Conservation (phyloP, 2,329 filamentous ascomycete genomes). For the Venturia carpophila region DNA sequence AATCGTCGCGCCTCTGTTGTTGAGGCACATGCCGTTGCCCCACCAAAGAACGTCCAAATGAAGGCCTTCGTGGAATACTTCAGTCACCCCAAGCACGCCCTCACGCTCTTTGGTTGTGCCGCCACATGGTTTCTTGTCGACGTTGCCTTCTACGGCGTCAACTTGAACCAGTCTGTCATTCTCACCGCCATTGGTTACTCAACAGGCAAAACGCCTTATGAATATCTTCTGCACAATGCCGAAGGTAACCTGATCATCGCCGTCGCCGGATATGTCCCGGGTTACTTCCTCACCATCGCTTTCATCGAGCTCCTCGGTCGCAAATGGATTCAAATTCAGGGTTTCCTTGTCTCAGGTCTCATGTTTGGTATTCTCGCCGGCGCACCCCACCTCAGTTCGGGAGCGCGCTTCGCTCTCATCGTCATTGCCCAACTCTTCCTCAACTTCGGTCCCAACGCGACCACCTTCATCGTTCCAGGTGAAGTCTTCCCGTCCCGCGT, state of each 20-base stretch:
- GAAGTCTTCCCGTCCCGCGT: constrained; percentile 34
- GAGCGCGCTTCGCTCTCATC: constrained; percentile 26
- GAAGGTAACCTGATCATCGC: constrained; percentile 32
- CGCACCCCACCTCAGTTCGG: constrained; percentile 25
- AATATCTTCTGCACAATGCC: constrained; percentile 30
- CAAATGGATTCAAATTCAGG: constrained; percentile 23
- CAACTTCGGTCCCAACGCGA: constrained; percentile 29
- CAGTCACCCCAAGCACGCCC: constrained; percentile 23
- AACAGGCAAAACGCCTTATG: constrained; percentile 27
- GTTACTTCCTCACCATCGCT: constrained; percentile 26
- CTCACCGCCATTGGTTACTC: constrained; percentile 29
- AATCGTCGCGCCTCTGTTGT: constrained; percentile 17
- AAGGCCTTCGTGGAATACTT: constrained; percentile 23
- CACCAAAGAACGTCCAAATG: constrained; percentile 26
- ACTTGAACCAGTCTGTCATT: constrained; percentile 32
- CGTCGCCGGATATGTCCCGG: constrained; percentile 26
- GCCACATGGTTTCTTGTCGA: constrained; percentile 30
- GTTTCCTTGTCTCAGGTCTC: constrained; percentile 22
- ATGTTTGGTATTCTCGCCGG: constrained; percentile 29
- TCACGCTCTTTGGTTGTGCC: constrained; percentile 20
- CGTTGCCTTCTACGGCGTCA: constrained; percentile 31
- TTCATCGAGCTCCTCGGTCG: constrained; percentile 26
- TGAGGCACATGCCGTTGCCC: constrained; percentile 20
- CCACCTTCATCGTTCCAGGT: constrained; percentile 33
- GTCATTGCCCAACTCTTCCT: constrained; percentile 26